Evolutionary conservation across 352 stramenopile species (phyloP).

Genomic region (Pythium guiyangense): DNA sequence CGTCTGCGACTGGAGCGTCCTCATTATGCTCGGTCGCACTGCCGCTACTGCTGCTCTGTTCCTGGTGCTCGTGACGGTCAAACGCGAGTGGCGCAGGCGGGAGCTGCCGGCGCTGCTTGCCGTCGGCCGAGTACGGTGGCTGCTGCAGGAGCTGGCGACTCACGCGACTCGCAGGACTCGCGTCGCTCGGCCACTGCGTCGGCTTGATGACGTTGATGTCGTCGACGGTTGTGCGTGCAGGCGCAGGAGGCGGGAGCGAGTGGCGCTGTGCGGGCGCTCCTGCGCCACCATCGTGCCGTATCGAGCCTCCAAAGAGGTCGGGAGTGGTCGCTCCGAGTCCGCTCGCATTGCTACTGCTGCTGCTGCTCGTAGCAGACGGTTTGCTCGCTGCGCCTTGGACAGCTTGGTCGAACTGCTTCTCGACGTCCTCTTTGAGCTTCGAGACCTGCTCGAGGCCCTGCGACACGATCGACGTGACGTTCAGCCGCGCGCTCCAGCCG

Average conservation of each 20-base stretch:
- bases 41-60: no score
- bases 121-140: conserved; percentile 20
- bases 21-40: no score
- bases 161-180: neutral
- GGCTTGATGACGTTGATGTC: conserved; percentile 24
- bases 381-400: conserved; percentile 28
- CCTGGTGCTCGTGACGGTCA: no score
- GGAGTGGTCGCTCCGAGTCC: neutral
- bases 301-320: conserved; percentile 10
- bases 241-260: neutral
- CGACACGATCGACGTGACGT: conserved; percentile 79
- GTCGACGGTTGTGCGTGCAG: conserved; percentile 13
- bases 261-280: neutral
- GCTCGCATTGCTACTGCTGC: neutral
- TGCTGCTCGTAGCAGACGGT: neutral
- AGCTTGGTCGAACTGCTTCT: conserved; percentile 86
- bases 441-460: conserved; percentile 81
- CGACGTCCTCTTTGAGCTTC: conserved; percentile 80
- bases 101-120: conserved; percentile 6
- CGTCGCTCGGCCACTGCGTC: conserved; percentile 10
- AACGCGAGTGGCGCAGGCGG: neutral
- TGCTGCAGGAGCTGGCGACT: conserved; percentile 11
- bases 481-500: conserved; percentile 64
- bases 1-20: no score
- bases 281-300: no score